phyloP scores from a whole-genome alignment of 192 early-diverging fungal species.

The Blastocladiella britannica region DNA sequence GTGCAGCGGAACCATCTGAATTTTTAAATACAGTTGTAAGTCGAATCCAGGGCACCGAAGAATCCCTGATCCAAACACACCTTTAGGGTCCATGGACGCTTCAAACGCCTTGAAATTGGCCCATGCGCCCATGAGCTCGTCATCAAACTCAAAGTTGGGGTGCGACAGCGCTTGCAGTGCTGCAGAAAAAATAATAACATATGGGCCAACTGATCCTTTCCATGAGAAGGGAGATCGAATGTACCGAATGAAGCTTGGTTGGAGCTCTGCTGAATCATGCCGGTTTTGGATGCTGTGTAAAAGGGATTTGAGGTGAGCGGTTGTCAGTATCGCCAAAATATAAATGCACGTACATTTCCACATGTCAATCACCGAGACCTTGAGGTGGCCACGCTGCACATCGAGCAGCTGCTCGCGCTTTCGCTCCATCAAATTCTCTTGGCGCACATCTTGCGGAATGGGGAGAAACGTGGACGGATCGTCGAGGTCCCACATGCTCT shows the following conservation, averaged over 20 bases:
- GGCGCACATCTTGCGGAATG: conserved; percentile 2
- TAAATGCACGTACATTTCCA: not conserved
- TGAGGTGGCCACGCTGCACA: not conserved
- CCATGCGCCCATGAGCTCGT: not conserved
- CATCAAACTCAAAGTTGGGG: not conserved
- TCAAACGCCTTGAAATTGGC: not conserved
- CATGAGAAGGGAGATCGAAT: no score
- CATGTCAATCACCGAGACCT: not conserved
- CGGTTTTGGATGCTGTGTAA: no score
- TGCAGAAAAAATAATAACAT: no score
- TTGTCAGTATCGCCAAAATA: no score
- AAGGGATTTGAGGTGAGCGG: no score
- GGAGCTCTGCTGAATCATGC: no score
- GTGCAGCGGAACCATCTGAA: no score
- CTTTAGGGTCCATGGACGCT: not conserved
- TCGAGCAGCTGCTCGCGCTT: not conserved
- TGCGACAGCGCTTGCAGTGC: not conserved
- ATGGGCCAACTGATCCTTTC: no score
- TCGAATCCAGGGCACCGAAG: no score
- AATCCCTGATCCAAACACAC: no score
- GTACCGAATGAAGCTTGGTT: no score
- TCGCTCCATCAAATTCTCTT: not conserved
- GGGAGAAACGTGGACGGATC: conserved; percentile 4
- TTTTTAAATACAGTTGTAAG: no score
- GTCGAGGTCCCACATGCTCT: conserved; percentile 6